Percentiles rank a stretch among this genome's conserved stretches.
Conservation (phyloP, 2,329 filamentous ascomycete genomes). For the Aspergillus persii region DNA sequence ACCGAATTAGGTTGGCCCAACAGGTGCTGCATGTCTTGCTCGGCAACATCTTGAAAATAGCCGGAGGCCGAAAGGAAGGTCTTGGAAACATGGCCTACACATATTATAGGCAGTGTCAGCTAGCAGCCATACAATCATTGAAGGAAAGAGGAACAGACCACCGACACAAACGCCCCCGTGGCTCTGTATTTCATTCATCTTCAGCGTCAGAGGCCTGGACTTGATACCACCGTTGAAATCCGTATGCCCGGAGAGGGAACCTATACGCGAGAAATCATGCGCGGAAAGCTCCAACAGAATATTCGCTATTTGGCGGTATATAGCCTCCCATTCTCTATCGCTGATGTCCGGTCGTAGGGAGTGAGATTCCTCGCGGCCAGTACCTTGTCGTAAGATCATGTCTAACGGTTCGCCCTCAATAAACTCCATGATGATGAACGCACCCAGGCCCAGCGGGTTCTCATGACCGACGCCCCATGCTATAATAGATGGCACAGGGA, state of each 20-base stretch:
- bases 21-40: conserved; percentile 5
- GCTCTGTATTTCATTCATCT: too few relatives aligned
- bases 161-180: too few relatives aligned
- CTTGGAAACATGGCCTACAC: neutral
- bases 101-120: conserved; percentile 1
- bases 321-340: too few relatives aligned
- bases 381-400: conserved; percentile 2
- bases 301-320: too few relatives aligned
- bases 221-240: too few relatives aligned
- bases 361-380: neutral
- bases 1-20: conserved; percentile 6
- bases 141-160: too few relatives aligned
- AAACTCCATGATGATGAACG: conserved; percentile 9
- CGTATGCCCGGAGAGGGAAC: too few relatives aligned
- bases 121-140: neutral
- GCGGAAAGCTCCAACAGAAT: too few relatives aligned
- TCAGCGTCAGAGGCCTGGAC: too few relatives aligned
- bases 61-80: conserved; percentile 2
- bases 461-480: conserved; percentile 1
- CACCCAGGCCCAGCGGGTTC: neutral
- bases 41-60: conserved; percentile 5
- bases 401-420: conserved; percentile 6
- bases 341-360: neutral
- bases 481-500: conserved; percentile 6
- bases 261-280: too few relatives aligned